A percentile compares a stretch with the other conserved stretches of the same genome.
These are phyloP conservation scores for Lindgomyces ingoldianus DNA, from an alignment of 495 filamentous ascomycete genomes.

Conservation along the genomic window DNA sequence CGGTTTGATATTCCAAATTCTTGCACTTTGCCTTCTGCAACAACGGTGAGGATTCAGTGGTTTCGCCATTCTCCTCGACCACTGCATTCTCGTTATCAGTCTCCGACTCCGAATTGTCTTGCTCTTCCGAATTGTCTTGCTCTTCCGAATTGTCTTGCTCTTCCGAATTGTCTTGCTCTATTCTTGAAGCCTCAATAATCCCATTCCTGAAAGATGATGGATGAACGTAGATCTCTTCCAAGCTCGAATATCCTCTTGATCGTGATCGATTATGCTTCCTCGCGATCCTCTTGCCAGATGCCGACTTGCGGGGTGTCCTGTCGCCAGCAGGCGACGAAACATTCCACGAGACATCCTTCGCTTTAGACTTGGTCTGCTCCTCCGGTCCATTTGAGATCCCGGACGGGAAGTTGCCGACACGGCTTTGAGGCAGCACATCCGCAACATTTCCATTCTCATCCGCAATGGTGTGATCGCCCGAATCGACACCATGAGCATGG, in stretches of 20 bases:
- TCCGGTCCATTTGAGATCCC: slow-evolving; percentile 8
- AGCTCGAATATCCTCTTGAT: slow-evolving; percentile 43
- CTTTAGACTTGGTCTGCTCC: not conserved
- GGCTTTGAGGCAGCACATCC: slow-evolving; percentile 50
- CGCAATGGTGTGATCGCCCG: slow-evolving; percentile 47
- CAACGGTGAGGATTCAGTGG: slow-evolving; percentile 36
- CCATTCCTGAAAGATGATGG: slow-evolving; percentile 89
- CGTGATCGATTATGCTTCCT: slow-evolving; percentile 41
- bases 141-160: too few species aligned
- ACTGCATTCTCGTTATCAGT: slow-evolving; percentile 55
- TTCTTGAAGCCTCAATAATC: slow-evolving; percentile 75
- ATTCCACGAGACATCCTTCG: slow-evolving; percentile 43
- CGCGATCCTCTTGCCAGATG: slow-evolving; percentile 18
- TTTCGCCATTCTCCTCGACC: slow-evolving; percentile 47
- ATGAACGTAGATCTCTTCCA: slow-evolving; percentile 73
- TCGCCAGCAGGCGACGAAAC: slow-evolving; percentile 28
- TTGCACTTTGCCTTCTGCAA: slow-evolving; percentile 31
- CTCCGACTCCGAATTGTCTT: slow-evolving; percentile 56
- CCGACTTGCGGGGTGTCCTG: slow-evolving; percentile 8
- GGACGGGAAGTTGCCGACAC: slow-evolving; percentile 36
- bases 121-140: too few species aligned
- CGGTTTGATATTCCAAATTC: slow-evolving; percentile 5
- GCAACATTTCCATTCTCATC: slow-evolving; percentile 53
- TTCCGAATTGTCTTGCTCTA: slow-evolving; percentile 51
- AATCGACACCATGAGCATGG: slow-evolving; percentile 47